A percentile compares a stretch with the other conserved stretches of the same genome.
These are phyloP conservation scores for Pseudogymnoascus verrucosus DNA, from an alignment of 2,329 filamentous ascomycete genomes.

Conservation along the genomic window DNA sequence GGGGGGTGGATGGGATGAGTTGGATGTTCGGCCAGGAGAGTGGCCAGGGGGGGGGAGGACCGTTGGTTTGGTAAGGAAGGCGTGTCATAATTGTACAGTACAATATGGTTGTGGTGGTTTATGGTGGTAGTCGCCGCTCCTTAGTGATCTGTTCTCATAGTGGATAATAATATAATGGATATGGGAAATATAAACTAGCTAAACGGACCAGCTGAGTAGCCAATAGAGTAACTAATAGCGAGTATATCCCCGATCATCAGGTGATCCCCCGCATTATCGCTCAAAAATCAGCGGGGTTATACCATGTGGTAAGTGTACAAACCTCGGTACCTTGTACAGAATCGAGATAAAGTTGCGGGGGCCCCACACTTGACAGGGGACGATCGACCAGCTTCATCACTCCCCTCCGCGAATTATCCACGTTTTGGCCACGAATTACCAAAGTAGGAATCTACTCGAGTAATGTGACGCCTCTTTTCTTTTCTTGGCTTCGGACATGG, in stretches of 20 bases:
- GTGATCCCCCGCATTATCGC: background rate
- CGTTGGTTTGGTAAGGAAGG: background rate
- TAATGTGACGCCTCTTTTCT: background rate
- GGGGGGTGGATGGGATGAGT: slow-evolving; percentile 16
- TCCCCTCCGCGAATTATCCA: background rate
- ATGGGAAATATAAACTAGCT: background rate
- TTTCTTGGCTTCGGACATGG: background rate
- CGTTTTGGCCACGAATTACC: background rate
- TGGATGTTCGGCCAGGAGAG: slow-evolving; percentile 17
- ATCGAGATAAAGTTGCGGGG: slow-evolving; percentile 8
- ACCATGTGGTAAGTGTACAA: background rate
- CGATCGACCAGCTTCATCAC: background rate
- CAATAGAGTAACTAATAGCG: background rate
- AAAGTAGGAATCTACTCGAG: background rate
- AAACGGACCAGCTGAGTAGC: background rate
- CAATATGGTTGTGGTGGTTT: background rate
- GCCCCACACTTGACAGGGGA: slow-evolving; percentile 3
- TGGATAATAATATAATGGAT: background rate
- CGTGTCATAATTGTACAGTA: background rate
- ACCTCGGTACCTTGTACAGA: background rate
- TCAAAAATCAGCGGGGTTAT: background rate
- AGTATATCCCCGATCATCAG: background rate
- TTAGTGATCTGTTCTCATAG: background rate
- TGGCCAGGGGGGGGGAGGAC: slow-evolving; percentile 5
- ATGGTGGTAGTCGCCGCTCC: background rate